Conservation (phyloP, 257 asterid genomes). For the Eustoma russellianum region DNA sequence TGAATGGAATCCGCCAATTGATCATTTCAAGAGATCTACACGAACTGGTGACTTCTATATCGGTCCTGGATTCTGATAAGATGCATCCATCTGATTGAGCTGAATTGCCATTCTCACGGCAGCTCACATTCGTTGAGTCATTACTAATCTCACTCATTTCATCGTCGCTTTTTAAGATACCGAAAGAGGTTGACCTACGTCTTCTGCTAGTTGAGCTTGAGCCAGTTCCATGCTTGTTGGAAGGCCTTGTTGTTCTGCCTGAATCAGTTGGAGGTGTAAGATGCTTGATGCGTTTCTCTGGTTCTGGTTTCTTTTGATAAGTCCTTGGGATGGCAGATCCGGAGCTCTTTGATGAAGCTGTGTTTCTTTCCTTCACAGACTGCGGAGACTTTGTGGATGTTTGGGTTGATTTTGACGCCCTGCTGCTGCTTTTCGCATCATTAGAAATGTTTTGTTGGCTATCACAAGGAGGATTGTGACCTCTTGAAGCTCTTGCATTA, state of each 20-base stretch:
- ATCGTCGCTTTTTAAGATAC: slow-evolving; percentile 30
- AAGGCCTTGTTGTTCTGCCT: slow-evolving; percentile 43
- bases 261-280: slow-evolving; percentile 59
- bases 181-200: slow-evolving; percentile 40
- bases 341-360: slow-evolving; percentile 36
- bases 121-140: slow-evolving; percentile 26
- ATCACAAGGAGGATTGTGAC: slow-evolving; percentile 19
- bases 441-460: slow-evolving; percentile 27
- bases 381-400: slow-evolving; percentile 38
- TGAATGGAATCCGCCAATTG: slow-evolving; percentile 23
- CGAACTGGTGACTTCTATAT: slow-evolving; percentile 25
- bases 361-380: slow-evolving; percentile 37
- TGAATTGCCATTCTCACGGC: slow-evolving; percentile 32
- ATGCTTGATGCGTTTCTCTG: slow-evolving; percentile 58
- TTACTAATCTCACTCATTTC: slow-evolving; percentile 31
- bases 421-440: slow-evolving; percentile 26
- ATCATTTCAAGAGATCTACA: slow-evolving; percentile 26
- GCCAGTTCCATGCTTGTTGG: slow-evolving; percentile 49
- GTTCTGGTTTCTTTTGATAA: slow-evolving; percentile 57
- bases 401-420: slow-evolving; percentile 31
- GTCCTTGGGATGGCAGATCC: slow-evolving; percentile 65
- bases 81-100: slow-evolving; percentile 26
- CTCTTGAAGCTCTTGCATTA: slow-evolving; percentile 24
- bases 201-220: slow-evolving; percentile 67
- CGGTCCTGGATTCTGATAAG: slow-evolving; percentile 23